Conservation (phyloP, 2,329 filamentous ascomycete genomes). For the Penicillium janthinellum region DNA sequence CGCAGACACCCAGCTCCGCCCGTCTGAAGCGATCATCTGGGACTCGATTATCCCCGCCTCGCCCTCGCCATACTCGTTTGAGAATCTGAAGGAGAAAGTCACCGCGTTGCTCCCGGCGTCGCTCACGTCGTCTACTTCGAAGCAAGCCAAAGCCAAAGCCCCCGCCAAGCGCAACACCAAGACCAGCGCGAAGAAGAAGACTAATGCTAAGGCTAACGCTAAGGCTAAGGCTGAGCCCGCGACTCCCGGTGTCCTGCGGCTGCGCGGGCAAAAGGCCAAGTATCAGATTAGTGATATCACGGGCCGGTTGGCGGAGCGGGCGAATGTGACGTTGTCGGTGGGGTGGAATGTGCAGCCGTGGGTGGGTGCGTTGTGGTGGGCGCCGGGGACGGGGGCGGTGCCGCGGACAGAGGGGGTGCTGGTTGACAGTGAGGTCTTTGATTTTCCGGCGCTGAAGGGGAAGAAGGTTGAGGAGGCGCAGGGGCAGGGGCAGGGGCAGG, state of each 20-base stretch:
- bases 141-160: constrained; percentile 11
- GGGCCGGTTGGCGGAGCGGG: constrained; percentile 72
- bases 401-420: constrained; percentile 54
- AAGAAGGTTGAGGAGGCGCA: constrained; percentile 32
- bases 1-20: constrained; percentile 23
- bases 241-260: constrained; percentile 65
- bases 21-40: constrained; percentile 81
- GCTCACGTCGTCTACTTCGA: neutral
- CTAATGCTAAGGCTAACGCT: constrained; percentile 6
- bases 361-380: constrained; percentile 88
- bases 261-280: constrained; percentile 87
- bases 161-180: constrained; percentile 29
- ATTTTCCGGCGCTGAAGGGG: constrained; percentile 58
- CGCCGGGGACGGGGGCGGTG: constrained; percentile 55
- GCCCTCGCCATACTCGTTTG: constrained; percentile 45
- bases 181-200: constrained; percentile 10
- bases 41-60: constrained; percentile 84
- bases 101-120: constrained; percentile 32
- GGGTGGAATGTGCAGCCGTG: constrained; percentile 98
- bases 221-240: constrained; percentile 12
- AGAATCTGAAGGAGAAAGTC: constrained; percentile 36
- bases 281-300: constrained; percentile 94
- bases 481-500: constrained; percentile 7
- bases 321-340: constrained; percentile 75
- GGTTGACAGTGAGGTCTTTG: constrained; percentile 55